Percentiles rank a stretch among this genome's conserved stretches.
Evolutionary conservation across 371 early-diverging fungal species (phyloP).

Genomic region (Sporodiniella umbellata): DNA sequence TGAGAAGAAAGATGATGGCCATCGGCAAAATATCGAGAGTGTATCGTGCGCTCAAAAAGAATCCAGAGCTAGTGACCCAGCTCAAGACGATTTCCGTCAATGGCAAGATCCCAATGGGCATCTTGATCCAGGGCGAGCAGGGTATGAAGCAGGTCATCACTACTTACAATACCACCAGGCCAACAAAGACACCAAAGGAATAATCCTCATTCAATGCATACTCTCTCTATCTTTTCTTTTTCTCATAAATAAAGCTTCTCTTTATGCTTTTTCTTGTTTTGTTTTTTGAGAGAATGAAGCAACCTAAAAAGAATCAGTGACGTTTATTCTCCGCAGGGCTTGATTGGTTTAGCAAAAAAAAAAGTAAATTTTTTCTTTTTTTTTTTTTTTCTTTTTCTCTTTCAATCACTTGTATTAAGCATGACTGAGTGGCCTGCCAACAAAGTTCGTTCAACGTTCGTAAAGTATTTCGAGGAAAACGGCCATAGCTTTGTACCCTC

Average conservation of each 20-base stretch:
- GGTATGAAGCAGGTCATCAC: conserved; percentile 27
- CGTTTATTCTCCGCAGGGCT: neutral
- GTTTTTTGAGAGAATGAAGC: neutral
- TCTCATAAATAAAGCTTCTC: neutral
- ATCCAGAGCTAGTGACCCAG: conserved; percentile 36
- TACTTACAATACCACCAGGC: neutral
- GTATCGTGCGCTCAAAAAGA: conserved; percentile 29
- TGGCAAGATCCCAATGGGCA: conserved; percentile 33
- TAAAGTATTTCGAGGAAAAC: conserved; percentile 84
- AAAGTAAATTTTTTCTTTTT: too few species aligned
- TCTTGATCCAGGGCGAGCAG: conserved; percentile 30
- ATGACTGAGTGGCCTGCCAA: conserved; percentile 69
- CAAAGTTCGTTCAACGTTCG: conserved; percentile 88
- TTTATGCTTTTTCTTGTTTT: neutral
- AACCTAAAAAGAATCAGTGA: too few species aligned
- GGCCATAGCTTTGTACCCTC: conserved; percentile 87
- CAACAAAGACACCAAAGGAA: conserved; percentile 17
- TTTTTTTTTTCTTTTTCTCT: conserved; percentile 3
- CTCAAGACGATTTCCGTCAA: conserved; percentile 26
- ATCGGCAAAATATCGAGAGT: conserved; percentile 38
- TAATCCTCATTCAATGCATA: neutral
- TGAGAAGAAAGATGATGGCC: conserved; percentile 40
- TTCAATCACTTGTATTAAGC: neutral
- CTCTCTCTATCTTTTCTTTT: neutral
- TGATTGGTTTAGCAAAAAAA: conserved; percentile 4